Evolutionary conservation across 768 basidiomycete species (phyloP).

Genomic region (Hygrocybe punicea): DNA sequence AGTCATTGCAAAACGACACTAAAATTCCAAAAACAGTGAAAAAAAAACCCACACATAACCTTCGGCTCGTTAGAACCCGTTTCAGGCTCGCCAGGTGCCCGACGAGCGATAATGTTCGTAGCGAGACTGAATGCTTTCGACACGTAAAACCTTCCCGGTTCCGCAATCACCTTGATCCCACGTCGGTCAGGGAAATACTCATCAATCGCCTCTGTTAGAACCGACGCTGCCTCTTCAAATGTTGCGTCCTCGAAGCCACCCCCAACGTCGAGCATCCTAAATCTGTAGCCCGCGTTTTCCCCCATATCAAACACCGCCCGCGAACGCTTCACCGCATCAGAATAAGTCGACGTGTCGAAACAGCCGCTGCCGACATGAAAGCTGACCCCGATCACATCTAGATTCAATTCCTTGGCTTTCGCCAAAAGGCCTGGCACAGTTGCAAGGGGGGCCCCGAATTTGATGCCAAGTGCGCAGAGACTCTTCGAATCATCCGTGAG

Average conservation of each 20-base stretch:
- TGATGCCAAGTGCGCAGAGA: slow-evolving; percentile 88
- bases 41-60: slow-evolving; percentile 81
- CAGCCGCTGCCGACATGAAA: slow-evolving; percentile 99
- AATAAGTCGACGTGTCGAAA: slow-evolving; percentile 87
- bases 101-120: slow-evolving; percentile 87
- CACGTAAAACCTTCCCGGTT: slow-evolving; percentile 94
- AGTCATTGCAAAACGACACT: slow-evolving; percentile 17
- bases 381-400: slow-evolving; percentile 90
- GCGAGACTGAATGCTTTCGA: slow-evolving; percentile 90
- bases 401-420: slow-evolving; percentile 70
- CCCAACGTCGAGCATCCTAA: slow-evolving; percentile 86
- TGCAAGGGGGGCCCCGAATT: slow-evolving; percentile 89
- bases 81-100: slow-evolving; percentile 47
- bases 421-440: slow-evolving; percentile 75
- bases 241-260: slow-evolving; percentile 92
- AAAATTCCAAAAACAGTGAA: slow-evolving; percentile 38
- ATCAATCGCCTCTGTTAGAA: slow-evolving; percentile 69
- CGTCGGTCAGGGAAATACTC: slow-evolving; percentile 72
- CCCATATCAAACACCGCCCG: slow-evolving; percentile 87
- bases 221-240: slow-evolving; percentile 74
- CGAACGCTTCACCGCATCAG: slow-evolving; percentile 83
- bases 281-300: slow-evolving; percentile 70
- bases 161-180: slow-evolving; percentile 81
- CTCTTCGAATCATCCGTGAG: slow-evolving; percentile 97
- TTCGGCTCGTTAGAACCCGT: slow-evolving; percentile 37